Base-by-base conservation (phyloP, 164 flowering plant species). In the Warburgia ugandensis region DNA sequence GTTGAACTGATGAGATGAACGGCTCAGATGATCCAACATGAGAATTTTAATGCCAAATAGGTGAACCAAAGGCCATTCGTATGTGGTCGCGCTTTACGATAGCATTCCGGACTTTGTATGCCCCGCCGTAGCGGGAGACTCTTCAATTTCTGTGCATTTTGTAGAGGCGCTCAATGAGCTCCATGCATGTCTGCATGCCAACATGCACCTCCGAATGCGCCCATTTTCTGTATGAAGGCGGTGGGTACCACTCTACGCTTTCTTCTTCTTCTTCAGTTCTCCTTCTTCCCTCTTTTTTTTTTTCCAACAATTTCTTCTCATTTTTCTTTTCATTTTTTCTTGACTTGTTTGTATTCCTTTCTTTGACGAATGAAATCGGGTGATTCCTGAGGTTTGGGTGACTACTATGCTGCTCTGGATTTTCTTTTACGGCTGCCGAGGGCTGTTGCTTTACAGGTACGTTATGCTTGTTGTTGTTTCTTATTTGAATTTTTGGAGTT, bases 381-480 rank as follows among this genome's bases (percentile, higher is more conserved):
- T 42, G 45, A 22, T 19, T n/a, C n/a, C n/a, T n/a, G n/a, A 11
- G 11, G 21, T 42, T 20, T 42, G 22, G 45, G 10, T 20, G 45
- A 16, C 45, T n/a, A n/a, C n/a, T n/a, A n/a, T n/a, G n/a, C n/a
- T n/a, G n/a, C n/a, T n/a, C n/a, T n/a, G n/a, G n/a, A n/a, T n/a
- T n/a, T n/a, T n/a, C n/a, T n/a, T n/a, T n/a, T 42, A 16, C 25
- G 45, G 45, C 25, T 16, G 10, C 2, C 9, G 41, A 5, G 41
- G 25, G 25, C 20, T n/a, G n/a, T 42, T 42, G 45, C 45, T 42
- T 42, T 16, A 42, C 22, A 11, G 45, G 45, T 42, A 42, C 16
- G 45, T 16, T 42, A 42, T 37, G 41, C n/a, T n/a, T 16, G 17
- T 16, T 4, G 45, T 22, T 42, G 25, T 42, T 16, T 42, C 45